Percentiles rank a stretch among this genome's conserved stretches.
Evolutionary conservation across 331 rosid species (phyloP).

Genomic region (Malus hybrid): DNA sequence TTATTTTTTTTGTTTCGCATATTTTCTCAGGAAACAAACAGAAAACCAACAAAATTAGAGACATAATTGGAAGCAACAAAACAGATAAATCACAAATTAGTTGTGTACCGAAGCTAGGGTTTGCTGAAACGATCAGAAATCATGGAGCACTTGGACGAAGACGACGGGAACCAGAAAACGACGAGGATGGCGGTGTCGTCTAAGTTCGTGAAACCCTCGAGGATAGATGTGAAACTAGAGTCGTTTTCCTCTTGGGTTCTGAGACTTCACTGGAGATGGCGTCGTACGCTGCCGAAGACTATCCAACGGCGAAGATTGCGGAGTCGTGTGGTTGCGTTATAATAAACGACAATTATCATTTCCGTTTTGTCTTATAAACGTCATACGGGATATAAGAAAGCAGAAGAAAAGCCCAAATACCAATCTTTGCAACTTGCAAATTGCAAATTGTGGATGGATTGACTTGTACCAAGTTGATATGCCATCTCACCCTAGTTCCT

Average conservation of each 20-base stretch:
- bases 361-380: background rate
- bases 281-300: background rate
- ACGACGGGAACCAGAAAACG: slow-evolving; percentile 13
- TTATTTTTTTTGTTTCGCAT: background rate
- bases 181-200: slow-evolving; percentile 25
- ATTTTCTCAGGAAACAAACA: slow-evolving; percentile 1
- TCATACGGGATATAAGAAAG: background rate
- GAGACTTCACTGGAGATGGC: background rate
- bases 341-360: background rate
- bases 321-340: background rate
- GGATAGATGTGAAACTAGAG: background rate
- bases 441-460: no score
- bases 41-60: background rate
- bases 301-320: slow-evolving; percentile 6
- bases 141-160: background rate
- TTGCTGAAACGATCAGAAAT: background rate
- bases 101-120: slow-evolving; percentile 6
- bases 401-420: no score
- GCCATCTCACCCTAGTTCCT: no score
- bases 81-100: slow-evolving; percentile 8
- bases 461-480: no score
- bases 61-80: background rate
- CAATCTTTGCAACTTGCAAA: no score
- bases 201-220: background rate
- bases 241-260: slow-evolving; percentile 5